Percentiles rank a stretch among this genome's conserved stretches.
Conservation (phyloP, 2,329 filamentous ascomycete genomes). For the Sclerotinia sclerotiorum region DNA sequence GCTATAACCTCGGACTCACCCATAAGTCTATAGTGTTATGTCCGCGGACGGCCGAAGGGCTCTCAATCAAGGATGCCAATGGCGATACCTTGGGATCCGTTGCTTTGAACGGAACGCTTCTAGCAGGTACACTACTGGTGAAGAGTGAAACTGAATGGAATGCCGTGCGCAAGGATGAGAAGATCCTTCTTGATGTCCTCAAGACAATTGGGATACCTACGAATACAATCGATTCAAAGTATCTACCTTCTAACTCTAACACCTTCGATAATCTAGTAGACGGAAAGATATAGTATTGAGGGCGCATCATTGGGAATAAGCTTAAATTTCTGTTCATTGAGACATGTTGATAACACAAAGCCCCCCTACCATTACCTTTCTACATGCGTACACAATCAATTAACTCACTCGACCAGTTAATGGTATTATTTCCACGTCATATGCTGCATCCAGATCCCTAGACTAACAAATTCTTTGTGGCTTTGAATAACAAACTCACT, state of each 20-base stretch:
- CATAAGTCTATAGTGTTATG: constrained; percentile 52
- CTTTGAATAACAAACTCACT: background rate
- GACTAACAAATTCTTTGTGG: background rate
- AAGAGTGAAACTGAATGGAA: constrained; percentile 60
- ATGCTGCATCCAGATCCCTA: background rate
- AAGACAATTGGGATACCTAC: constrained; percentile 34
- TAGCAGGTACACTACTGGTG: constrained; percentile 63
- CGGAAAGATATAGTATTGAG: constrained; percentile 3
- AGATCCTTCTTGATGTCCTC: constrained; percentile 46
- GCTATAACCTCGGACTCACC: constrained; percentile 65
- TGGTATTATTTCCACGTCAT: background rate
- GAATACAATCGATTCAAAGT: background rate
- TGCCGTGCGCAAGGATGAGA: constrained; percentile 46
- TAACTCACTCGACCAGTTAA: background rate
- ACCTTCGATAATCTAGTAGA: background rate
- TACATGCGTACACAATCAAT: background rate
- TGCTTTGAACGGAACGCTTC: constrained; percentile 60
- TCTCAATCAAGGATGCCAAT: constrained; percentile 29
- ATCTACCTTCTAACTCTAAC: too few species aligned
- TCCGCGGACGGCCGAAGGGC: constrained; percentile 55
- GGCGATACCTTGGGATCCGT: constrained; percentile 35
- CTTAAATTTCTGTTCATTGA: background rate
- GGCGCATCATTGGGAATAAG: background rate
- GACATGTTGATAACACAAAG: background rate
- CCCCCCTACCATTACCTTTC: background rate